A percentile compares a stretch with the other conserved stretches of the same genome.
Evolutionary conservation across 176 grass and related monocot genomes (phyloP).

Genomic region (Echinochloa phyllopogon): DNA sequence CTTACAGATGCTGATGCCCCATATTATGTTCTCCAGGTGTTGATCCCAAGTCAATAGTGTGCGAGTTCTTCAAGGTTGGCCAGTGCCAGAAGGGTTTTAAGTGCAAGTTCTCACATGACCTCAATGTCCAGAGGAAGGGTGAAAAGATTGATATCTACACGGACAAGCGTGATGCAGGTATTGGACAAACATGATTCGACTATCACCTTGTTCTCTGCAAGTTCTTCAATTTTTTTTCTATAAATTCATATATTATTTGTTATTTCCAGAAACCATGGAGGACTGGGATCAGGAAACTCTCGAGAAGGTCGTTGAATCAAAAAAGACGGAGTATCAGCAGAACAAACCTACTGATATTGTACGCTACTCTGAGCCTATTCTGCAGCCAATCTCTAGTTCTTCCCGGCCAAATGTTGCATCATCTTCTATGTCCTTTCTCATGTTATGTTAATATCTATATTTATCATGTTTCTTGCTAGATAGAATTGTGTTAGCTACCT

Average conservation of each 20-base stretch:
- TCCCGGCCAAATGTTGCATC: neutral
- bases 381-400: neutral
- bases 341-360: slow-evolving; percentile 99
- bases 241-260: slow-evolving; percentile 25
- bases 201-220: neutral
- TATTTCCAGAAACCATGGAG: slow-evolving; percentile 84
- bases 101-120: slow-evolving; percentile 97
- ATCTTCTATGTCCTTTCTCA: neutral
- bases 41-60: slow-evolving; percentile 95
- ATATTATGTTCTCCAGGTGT: slow-evolving; percentile 66
- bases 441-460: slow-evolving; percentile 9
- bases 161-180: slow-evolving; percentile 87
- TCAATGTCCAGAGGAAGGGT: slow-evolving; percentile 98
- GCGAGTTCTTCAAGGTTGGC: slow-evolving; percentile 94
- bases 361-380: slow-evolving; percentile 38
- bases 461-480: neutral
- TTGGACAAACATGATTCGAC: neutral
- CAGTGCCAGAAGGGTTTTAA: slow-evolving; percentile 96
- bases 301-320: slow-evolving; percentile 89
- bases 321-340: slow-evolving; percentile 90
- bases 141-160: slow-evolving; percentile 99
- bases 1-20: slow-evolving; percentile 22
- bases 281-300: slow-evolving; percentile 98
- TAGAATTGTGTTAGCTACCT: neutral
- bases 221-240: neutral